These are phyloP conservation scores for Eucalyptus cloeziana DNA, from an alignment of 345 rosid species.

Conservation along the genomic window DNA sequence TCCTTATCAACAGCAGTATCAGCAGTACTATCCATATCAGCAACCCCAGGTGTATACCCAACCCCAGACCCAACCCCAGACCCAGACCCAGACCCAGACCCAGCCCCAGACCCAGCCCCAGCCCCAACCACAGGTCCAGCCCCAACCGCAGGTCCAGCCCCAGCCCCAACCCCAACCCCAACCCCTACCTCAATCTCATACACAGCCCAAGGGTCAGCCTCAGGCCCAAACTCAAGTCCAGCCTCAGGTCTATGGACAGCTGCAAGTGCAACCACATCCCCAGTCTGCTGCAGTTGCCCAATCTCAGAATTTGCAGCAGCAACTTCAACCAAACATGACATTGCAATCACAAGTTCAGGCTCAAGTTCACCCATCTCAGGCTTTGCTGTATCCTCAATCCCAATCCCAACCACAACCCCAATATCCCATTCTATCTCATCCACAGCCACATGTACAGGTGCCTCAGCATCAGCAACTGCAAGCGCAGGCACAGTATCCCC, in stretches of 20 bases:
- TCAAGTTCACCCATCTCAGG: conserved; percentile 20
- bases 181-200: neutral
- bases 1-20: conserved; percentile 42
- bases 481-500: conserved; percentile 10
- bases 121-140: neutral
- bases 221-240: neutral
- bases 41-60: conserved; percentile 7
- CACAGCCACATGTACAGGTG: conserved; percentile 9
- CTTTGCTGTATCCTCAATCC: conserved; percentile 7
- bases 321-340: conserved; percentile 8
- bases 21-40: conserved; percentile 49
- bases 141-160: neutral
- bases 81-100: neutral
- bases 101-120: neutral
- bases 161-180: conserved; percentile 12
- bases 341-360: conserved; percentile 22
- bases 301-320: conserved; percentile 20
- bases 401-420: conserved; percentile 6
- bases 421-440: conserved; percentile 12
- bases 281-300: conserved; percentile 2
- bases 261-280: conserved; percentile 8
- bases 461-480: conserved; percentile 33
- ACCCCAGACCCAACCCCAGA: conserved; percentile 6
- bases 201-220: neutral
- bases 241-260: neutral